A percentile compares a stretch with the other conserved stretches of the same genome.
phyloP scores from a whole-genome alignment of 2,329 filamentous ascomycete genomes.

The Uncinocarpus reesii region DNA sequence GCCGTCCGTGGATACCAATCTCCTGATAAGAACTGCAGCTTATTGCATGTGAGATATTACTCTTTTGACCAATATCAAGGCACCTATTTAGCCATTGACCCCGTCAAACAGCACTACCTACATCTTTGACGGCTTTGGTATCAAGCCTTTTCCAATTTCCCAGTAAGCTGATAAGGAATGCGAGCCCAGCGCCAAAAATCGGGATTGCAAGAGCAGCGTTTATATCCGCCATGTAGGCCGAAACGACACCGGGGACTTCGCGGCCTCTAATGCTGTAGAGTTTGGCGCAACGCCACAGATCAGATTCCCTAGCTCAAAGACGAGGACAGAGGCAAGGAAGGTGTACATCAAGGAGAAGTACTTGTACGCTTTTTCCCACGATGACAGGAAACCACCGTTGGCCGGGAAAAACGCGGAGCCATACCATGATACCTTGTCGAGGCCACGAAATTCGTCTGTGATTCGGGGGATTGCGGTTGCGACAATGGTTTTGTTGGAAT shows the following conservation, averaged over 20 bases:
- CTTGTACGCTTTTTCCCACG: slow-evolving; percentile 36
- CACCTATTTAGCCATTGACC: too few species aligned
- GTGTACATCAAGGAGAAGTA: slow-evolving; percentile 36
- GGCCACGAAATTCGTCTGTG: slow-evolving; percentile 38
- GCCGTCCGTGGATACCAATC: too few species aligned
- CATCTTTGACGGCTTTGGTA: not conserved
- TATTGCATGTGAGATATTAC: too few species aligned
- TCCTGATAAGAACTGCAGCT: too few species aligned
- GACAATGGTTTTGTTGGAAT: slow-evolving; percentile 20
- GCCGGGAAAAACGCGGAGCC: slow-evolving; percentile 37
- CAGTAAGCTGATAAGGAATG: slow-evolving; percentile 1
- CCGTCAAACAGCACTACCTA: too few species aligned
- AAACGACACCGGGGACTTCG: slow-evolving; percentile 35
- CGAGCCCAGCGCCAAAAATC: slow-evolving; percentile 24
- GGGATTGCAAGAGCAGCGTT: slow-evolving; percentile 12
- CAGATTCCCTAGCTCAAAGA: slow-evolving; percentile 36
- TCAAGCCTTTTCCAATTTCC: slow-evolving; percentile 1
- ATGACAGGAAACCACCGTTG: slow-evolving; percentile 32
- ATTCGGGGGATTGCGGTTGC: slow-evolving; percentile 39
- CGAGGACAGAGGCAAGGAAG: slow-evolving; percentile 29
- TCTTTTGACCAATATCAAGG: too few species aligned
- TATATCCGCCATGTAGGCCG: slow-evolving; percentile 22
- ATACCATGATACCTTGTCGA: slow-evolving; percentile 41
- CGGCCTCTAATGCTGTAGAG: slow-evolving; percentile 34
- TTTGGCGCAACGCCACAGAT: slow-evolving; percentile 31